phyloP scores from a whole-genome alignment of 176 grass and related monocot species.

The Leersia perrieri region DNA sequence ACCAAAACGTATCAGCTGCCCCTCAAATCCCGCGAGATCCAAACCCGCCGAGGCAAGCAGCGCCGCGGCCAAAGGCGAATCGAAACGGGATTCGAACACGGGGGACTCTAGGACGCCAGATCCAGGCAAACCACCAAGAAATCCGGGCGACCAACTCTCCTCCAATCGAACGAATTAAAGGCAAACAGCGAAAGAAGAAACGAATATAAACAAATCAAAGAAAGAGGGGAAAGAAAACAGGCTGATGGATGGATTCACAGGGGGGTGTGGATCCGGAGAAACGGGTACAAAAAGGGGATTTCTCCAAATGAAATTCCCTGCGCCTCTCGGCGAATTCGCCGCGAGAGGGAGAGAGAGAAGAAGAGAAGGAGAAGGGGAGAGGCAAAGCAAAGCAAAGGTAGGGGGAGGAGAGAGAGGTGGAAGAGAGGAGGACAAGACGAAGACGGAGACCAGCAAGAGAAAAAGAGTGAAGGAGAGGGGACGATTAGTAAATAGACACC shows the following conservation, averaged over 20 bases:
- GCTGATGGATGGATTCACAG: not conserved
- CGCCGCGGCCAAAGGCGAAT: not conserved
- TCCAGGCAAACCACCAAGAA: conserved; percentile 26
- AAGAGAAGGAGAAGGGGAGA: not conserved
- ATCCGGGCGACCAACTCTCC: conserved; percentile 17
- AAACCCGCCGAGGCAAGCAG: not conserved
- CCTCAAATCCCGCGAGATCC: conserved; percentile 35
- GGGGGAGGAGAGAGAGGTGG: not conserved
- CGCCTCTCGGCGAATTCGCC: conserved; percentile 19
- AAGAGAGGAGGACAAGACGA: not conserved
- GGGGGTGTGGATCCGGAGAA: conserved; percentile 7
- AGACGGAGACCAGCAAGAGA: conserved; percentile 22
- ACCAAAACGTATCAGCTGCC: not conserved
- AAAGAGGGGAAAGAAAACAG: too few relatives aligned
- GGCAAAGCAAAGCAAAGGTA: too few relatives aligned
- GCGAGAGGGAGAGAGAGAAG: not conserved
- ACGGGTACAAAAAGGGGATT: conserved; percentile 10
- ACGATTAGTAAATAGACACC: conserved; percentile 37
- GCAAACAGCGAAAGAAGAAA: not conserved
- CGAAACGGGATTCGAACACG: conserved; percentile 12
- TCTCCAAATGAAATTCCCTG: not conserved
- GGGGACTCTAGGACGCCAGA: conserved; percentile 16
- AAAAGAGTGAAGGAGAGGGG: not conserved
- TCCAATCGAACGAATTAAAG: conserved; percentile 19
- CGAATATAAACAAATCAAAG: conserved; percentile 17